phyloP scores from a whole-genome alignment of 371 early-diverging fungal species.

The Mycotypha africana region DNA sequence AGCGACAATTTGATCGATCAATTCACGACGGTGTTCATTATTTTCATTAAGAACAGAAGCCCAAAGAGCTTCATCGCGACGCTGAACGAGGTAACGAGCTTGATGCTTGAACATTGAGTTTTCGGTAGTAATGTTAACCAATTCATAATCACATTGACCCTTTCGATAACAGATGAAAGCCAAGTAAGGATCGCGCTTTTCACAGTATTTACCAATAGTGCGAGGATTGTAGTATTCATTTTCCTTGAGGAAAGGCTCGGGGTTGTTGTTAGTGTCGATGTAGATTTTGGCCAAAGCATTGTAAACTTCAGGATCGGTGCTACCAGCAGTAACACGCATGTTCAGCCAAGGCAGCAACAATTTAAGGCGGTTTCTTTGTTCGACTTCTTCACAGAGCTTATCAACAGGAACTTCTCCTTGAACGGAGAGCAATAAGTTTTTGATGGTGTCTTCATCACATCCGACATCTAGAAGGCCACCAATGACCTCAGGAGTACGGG shows the following conservation, averaged over 20 bases:
- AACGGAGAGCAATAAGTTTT: constrained; percentile 79
- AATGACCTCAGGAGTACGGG: constrained; percentile 92
- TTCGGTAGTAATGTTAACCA: constrained; percentile 91
- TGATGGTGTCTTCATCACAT: constrained; percentile 92
- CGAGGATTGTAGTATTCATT: constrained; percentile 90
- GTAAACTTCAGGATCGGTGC: constrained; percentile 83
- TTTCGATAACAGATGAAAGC: constrained; percentile 94
- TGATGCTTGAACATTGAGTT: constrained; percentile 99
- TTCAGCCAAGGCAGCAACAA: constrained; percentile 92
- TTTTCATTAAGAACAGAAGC: constrained; percentile 69
- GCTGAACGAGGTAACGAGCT: constrained; percentile 90
- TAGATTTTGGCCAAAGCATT: constrained; percentile 98
- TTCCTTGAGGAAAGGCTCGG: constrained; percentile 91
- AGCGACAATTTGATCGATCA: constrained; percentile 90
- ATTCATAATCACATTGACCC: constrained; percentile 91
- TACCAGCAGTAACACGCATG: constrained; percentile 79
- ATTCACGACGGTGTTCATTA: constrained; percentile 78
- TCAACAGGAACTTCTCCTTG: constrained; percentile 78
- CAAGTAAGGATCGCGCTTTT: constrained; percentile 95
- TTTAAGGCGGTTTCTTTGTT: constrained; percentile 96
- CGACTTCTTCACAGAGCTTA: constrained; percentile 87
- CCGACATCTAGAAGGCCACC: constrained; percentile 98
- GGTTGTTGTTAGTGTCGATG: constrained; percentile 97
- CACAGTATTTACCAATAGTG: constrained; percentile 94
- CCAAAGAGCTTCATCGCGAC: constrained; percentile 88